Conservation (phyloP, 2,329 filamentous ascomycete genomes). For the Fusarium sp. region DNA sequence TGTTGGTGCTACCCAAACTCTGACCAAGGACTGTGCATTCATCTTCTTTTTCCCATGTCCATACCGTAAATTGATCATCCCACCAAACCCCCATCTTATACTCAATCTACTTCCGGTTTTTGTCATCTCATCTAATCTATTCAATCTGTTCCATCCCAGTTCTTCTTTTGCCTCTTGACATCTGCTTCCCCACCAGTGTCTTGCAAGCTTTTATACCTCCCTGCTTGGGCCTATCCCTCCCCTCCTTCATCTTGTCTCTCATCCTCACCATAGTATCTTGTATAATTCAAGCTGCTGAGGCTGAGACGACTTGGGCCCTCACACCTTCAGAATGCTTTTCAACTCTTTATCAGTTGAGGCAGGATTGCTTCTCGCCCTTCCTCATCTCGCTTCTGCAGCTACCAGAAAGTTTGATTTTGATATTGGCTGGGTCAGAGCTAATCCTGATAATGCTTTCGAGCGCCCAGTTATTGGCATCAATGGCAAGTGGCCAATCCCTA, state of each 20-base stretch:
- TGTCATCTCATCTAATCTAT: conserved; percentile 27
- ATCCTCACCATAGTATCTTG: not conserved
- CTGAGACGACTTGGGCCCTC: not conserved
- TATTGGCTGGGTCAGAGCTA: conserved; percentile 75
- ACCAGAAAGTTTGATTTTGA: conserved; percentile 72
- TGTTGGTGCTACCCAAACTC: conserved; percentile 9
- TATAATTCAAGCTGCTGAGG: conserved; percentile 7
- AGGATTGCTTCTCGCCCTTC: conserved; percentile 30
- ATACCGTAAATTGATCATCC: conserved; percentile 17
- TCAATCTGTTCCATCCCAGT: conserved; percentile 12
- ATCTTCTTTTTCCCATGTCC: not conserved
- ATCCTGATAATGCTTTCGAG: conserved; percentile 72
- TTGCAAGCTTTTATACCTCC: conserved; percentile 6
- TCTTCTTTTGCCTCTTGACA: not conserved
- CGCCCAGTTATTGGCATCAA: conserved; percentile 81
- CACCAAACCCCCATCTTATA: not conserved
- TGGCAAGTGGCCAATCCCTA: conserved; percentile 77
- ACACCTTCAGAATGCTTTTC: conserved; percentile 27
- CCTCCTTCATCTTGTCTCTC: not conserved
- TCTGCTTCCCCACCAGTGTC: not conserved
- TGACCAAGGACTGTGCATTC: not conserved
- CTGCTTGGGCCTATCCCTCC: not conserved
- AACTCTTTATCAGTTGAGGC: conserved; percentile 20
- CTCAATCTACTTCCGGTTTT: not conserved
- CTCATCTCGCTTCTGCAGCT: conserved; percentile 45